Evolutionary conservation across 306 rosid species (phyloP).

Genomic region (Arachis stenosperma): DNA sequence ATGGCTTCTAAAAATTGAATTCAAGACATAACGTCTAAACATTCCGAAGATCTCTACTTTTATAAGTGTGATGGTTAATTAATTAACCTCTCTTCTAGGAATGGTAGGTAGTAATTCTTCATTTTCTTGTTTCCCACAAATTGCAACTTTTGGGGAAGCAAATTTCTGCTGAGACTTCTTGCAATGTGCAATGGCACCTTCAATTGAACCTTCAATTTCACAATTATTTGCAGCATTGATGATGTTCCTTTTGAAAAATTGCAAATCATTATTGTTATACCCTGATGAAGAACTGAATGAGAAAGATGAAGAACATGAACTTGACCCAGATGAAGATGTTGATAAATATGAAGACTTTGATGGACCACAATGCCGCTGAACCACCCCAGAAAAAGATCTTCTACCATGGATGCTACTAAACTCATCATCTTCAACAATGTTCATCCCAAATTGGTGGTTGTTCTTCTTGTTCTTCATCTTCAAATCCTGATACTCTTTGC

Average conservation of each 20-base stretch:
- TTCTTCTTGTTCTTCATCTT: conserved; percentile 44
- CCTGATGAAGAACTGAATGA: conserved; percentile 61
- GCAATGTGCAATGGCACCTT: conserved; percentile 97
- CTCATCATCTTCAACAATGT: conserved; percentile 53
- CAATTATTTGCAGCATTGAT: conserved; percentile 58
- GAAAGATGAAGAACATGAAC: conserved; percentile 83
- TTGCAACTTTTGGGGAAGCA: conserved; percentile 48
- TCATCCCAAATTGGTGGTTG: conserved; percentile 53
- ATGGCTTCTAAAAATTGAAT: too few species aligned
- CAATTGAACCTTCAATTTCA: conserved; percentile 75
- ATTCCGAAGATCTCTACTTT: too few species aligned
- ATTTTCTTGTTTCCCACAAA: conserved; percentile 48
- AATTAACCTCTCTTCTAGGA: too few species aligned
- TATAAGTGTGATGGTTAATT: too few species aligned
- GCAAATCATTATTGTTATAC: conserved; percentile 51
- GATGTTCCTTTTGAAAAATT: conserved; percentile 67
- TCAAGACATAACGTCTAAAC: too few species aligned
- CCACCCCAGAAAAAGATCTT: conserved; percentile 81
- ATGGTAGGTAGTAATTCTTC: too few species aligned
- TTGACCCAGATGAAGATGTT: conserved; percentile 70
- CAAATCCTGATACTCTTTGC: conserved; percentile 42
- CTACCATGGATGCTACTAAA: conserved; percentile 47
- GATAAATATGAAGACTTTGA: conserved; percentile 55
- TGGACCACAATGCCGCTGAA: conserved; percentile 54
- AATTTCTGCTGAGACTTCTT: conserved; percentile 65